Evolutionary conservation across 164 flowering plant species (phyloP).

Genomic region (Sextonia rubra): DNA sequence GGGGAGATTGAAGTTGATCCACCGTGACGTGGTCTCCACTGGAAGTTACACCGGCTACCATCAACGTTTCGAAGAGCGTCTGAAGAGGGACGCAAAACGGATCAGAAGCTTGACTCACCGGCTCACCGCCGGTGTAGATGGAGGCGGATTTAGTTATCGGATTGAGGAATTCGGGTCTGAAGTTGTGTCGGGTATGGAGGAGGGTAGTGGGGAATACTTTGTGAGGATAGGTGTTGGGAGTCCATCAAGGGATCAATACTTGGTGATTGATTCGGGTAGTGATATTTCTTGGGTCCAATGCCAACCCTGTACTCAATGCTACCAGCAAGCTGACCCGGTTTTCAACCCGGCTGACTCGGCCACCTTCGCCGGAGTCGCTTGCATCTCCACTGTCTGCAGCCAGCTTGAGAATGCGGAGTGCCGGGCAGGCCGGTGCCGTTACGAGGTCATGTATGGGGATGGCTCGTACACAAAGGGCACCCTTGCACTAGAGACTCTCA

Average conservation of each 20-base stretch:
- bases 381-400: conserved; percentile 51
- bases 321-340: conserved; percentile 79
- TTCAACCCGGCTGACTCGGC: conserved; percentile 74
- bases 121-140: conserved; percentile 8
- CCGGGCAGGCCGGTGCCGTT: conserved; percentile 60
- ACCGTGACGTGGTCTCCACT: conserved; percentile 18
- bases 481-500: conserved; percentile 55
- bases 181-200: conserved; percentile 87
- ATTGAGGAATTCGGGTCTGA: conserved; percentile 68
- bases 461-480: conserved; percentile 69
- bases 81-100: conserved; percentile 47
- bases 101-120: conserved; percentile 37
- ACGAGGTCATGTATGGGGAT: conserved; percentile 66
- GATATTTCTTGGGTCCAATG: conserved; percentile 94
- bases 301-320: conserved; percentile 73
- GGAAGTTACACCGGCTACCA: conserved; percentile 13
- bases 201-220: conserved; percentile 90
- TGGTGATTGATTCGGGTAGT: conserved; percentile 88
- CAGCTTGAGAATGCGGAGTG: conserved; percentile 47
- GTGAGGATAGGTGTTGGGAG: conserved; percentile 89
- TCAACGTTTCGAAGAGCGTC: conserved; percentile 36
- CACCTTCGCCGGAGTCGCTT: conserved; percentile 59
- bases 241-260: conserved; percentile 66
- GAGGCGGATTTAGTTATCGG: conserved; percentile 18
- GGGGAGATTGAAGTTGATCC: conserved; percentile 24